These are phyloP conservation scores for Trypanosoma congolense DNA, from an alignment of 208 protist species.

Conservation along the genomic window DNA sequence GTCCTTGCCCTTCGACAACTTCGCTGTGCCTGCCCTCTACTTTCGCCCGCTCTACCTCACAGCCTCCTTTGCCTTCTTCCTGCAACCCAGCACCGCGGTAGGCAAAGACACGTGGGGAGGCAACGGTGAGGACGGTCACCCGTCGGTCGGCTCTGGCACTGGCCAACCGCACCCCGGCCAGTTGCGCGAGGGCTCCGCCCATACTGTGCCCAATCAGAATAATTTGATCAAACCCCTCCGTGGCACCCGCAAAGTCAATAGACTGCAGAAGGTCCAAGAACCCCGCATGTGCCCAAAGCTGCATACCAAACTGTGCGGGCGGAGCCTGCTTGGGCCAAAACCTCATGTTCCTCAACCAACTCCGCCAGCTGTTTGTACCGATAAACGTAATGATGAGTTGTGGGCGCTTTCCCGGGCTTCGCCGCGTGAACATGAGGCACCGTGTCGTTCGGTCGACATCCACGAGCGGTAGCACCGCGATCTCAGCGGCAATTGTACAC, in stretches of 20 bases:
- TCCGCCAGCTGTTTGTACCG: constrained; percentile 43
- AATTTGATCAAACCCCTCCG: constrained; percentile 47
- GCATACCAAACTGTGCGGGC: constrained; percentile 25
- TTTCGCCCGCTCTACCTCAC: neutral
- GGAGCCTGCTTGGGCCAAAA: constrained; percentile 33
- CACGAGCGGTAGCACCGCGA: constrained; percentile 44
- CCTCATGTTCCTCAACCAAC: constrained; percentile 59
- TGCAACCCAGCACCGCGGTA: constrained; percentile 17
- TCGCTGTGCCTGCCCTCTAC: neutral
- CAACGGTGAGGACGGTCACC: constrained; percentile 60
- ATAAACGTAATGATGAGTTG: constrained; percentile 66
- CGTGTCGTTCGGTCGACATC: constrained; percentile 51
- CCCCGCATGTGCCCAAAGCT: constrained; percentile 30
- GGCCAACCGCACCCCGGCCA: constrained; percentile 50
- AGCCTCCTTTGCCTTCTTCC: neutral
- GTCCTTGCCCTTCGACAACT: no score
- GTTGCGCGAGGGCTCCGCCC: constrained; percentile 51
- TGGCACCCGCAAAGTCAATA: constrained; percentile 38
- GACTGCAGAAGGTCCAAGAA: constrained; percentile 46
- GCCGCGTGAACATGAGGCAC: constrained; percentile 45
- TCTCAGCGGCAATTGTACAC: constrained; percentile 56
- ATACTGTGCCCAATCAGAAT: constrained; percentile 62
- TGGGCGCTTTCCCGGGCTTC: constrained; percentile 39
- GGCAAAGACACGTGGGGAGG: constrained; percentile 53
- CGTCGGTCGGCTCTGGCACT: constrained; percentile 35